Evolutionary conservation across 768 basidiomycete genomes (phyloP).

Genomic region (Lentinula aciculospora): DNA sequence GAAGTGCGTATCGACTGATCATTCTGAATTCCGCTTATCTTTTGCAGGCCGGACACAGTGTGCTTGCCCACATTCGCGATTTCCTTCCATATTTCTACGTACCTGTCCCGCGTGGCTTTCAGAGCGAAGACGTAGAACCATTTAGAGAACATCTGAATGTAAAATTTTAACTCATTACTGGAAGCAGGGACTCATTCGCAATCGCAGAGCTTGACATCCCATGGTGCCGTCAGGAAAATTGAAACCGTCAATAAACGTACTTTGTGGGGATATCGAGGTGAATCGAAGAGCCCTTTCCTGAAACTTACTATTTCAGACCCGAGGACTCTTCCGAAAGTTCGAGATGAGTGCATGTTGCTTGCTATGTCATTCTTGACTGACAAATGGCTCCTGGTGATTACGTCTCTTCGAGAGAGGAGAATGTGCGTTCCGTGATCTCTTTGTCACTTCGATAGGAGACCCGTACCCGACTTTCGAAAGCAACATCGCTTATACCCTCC

Average conservation of each 20-base stretch:
- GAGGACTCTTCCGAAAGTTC: constrained; percentile 74
- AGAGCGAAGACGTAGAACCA: constrained; percentile 54
- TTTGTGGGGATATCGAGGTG: constrained; percentile 87
- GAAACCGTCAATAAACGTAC: constrained; percentile 63
- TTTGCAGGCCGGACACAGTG: constrained; percentile 76
- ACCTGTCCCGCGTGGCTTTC: constrained; percentile 80
- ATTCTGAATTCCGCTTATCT: not conserved
- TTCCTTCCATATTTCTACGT: constrained; percentile 95
- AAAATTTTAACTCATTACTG: constrained; percentile 18
- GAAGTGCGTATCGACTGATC: constrained; percentile 39
- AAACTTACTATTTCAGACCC: constrained; percentile 76
- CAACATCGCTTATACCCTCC: constrained; percentile 84
- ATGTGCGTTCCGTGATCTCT: constrained; percentile 59
- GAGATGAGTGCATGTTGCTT: constrained; percentile 63
- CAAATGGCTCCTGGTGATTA: constrained; percentile 23
- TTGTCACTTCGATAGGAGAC: constrained; percentile 29
- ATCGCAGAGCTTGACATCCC: constrained; percentile 25
- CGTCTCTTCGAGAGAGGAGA: constrained; percentile 73
- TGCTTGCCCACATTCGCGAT: constrained; percentile 74
- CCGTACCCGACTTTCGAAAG: constrained; percentile 81
- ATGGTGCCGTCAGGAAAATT: constrained; percentile 39
- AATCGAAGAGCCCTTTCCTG: constrained; percentile 74
- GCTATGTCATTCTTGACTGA: constrained; percentile 10
- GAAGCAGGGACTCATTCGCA: not conserved
- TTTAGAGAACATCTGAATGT: constrained; percentile 77